phyloP scores from a whole-genome alignment of 768 basidiomycete genomes.

The Calocera cornea region DNA sequence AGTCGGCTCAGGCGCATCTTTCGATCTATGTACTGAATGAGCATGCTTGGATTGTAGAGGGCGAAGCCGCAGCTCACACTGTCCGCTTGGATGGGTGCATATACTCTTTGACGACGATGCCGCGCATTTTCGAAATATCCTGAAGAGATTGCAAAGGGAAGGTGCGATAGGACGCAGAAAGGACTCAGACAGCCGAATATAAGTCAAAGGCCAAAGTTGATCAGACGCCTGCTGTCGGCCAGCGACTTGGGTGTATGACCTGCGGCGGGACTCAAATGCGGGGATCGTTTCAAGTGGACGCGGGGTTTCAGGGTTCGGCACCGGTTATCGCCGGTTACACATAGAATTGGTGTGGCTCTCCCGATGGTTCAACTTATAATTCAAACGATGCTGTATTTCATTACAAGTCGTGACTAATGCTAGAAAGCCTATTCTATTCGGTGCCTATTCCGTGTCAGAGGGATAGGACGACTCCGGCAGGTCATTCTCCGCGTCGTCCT shows the following conservation, averaged over 20 bases:
- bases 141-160: neutral
- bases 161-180: neutral
- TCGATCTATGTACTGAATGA: conserved; percentile 15
- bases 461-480: neutral
- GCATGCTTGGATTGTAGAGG: neutral
- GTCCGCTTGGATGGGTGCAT: conserved; percentile 52
- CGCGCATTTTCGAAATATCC: conserved; percentile 43
- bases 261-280: too few species aligned
- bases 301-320: too few species aligned
- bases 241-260: too few species aligned
- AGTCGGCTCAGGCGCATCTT: conserved; percentile 46
- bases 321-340: neutral
- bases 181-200: too few species aligned
- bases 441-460: conserved; percentile 1
- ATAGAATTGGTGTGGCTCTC: too few species aligned
- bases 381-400: too few species aligned
- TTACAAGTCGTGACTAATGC: neutral
- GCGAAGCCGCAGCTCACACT: conserved; percentile 21
- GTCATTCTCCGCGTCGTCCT: conserved; percentile 5
- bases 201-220: too few species aligned
- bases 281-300: too few species aligned
- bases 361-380: too few species aligned
- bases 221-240: too few species aligned
- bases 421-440: neutral
- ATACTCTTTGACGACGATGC: conserved; percentile 57